These are phyloP conservation scores for Chlorociboria aeruginascens DNA, from an alignment of 495 filamentous ascomycete genomes.

Conservation along the genomic window DNA sequence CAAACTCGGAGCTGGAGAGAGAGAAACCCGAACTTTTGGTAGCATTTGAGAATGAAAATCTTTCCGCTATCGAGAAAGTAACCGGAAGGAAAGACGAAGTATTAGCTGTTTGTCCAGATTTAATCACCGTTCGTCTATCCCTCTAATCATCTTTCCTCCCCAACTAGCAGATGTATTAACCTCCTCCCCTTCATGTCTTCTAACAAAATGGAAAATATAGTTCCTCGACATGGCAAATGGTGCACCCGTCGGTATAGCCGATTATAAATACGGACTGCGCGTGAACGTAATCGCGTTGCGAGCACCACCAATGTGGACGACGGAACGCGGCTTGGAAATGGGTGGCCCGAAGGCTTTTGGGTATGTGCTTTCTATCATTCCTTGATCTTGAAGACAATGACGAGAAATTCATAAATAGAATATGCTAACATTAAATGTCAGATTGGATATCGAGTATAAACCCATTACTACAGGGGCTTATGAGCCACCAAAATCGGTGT, in stretches of 20 bases:
- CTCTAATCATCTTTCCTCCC: not conserved
- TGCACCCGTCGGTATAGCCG: constrained; percentile 45
- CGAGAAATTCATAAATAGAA: not conserved
- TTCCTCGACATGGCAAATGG: constrained; percentile 48
- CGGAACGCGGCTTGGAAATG: constrained; percentile 21
- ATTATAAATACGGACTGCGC: constrained; percentile 30
- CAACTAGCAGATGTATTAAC: not conserved
- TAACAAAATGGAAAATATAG: constrained; percentile 23
- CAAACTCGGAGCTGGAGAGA: constrained; percentile 14
- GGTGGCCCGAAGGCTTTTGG: constrained; percentile 24
- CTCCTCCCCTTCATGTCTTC: not conserved
- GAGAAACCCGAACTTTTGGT: constrained; percentile 12
- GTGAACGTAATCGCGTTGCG: constrained; percentile 27
- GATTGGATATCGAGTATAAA: constrained; percentile 11
- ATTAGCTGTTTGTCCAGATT: constrained; percentile 46
- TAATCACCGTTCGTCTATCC: constrained; percentile 34
- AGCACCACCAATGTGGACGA: constrained; percentile 27
- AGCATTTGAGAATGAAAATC: constrained; percentile 22
- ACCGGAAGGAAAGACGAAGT: constrained; percentile 26
- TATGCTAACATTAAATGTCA: not conserved
- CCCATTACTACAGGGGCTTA: constrained; percentile 6
- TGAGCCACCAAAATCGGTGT: constrained; percentile 18
- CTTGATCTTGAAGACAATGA: not conserved
- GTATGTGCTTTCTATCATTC: not conserved
- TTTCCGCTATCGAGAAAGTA: constrained; percentile 9